phyloP scores from a whole-genome alignment of 176 grass and related monocot genomes.

The Pharus latifolius region DNA sequence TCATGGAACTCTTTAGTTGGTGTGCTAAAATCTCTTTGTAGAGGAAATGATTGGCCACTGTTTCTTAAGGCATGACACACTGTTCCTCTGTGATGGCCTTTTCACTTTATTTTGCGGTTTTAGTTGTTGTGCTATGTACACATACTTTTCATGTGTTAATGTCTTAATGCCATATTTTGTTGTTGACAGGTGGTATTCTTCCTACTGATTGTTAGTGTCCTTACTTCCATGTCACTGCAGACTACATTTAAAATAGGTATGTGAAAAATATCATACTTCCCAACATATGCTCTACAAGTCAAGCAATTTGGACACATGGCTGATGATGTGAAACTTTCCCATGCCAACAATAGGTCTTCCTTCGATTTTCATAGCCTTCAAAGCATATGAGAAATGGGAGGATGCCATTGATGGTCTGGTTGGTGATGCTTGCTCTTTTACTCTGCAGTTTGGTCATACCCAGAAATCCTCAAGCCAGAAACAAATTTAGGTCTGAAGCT shows the following conservation, averaged over 20 bases:
- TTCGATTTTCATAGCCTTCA: slow-evolving; percentile 64
- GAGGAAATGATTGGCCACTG: slow-evolving; percentile 82
- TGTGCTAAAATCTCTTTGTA: slow-evolving; percentile 76
- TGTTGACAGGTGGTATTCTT: slow-evolving; percentile 51
- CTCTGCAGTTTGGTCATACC: slow-evolving; percentile 30
- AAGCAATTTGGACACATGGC: background rate
- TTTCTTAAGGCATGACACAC: slow-evolving; percentile 53
- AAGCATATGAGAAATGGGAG: slow-evolving; percentile 84
- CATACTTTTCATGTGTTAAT: background rate
- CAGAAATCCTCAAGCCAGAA: slow-evolving; percentile 40
- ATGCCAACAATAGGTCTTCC: slow-evolving; percentile 43
- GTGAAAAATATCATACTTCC: background rate
- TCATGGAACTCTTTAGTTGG: slow-evolving; percentile 74
- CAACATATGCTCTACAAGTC: background rate
- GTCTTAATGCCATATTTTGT: background rate
- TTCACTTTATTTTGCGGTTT: background rate
- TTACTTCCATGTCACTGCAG: slow-evolving; percentile 55
- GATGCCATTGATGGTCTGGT: slow-evolving; percentile 57
- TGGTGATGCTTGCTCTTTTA: slow-evolving; percentile 18
- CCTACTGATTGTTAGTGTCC: slow-evolving; percentile 60
- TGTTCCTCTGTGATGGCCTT: slow-evolving; percentile 17
- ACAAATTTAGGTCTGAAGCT: slow-evolving; percentile 8
- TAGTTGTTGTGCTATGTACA: background rate
- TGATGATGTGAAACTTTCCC: slow-evolving; percentile 17
- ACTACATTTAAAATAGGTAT: slow-evolving; percentile 80